These are phyloP conservation scores for Solanum virginianum DNA, from an alignment of 257 asterid species.

Conservation along the genomic window DNA sequence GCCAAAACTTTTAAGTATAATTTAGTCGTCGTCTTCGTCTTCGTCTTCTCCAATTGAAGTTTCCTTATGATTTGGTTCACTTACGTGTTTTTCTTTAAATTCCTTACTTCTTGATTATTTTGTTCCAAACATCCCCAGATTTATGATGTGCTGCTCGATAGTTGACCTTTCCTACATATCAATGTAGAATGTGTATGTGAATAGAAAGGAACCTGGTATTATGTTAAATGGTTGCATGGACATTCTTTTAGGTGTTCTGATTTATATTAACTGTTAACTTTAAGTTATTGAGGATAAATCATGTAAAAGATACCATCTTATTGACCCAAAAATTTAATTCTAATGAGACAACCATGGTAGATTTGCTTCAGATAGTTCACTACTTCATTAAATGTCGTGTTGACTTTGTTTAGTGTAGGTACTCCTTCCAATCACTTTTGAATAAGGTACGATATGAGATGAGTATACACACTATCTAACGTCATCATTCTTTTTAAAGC, in stretches of 20 bases:
- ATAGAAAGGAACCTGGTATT: neutral
- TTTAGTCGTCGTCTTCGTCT: too few species aligned
- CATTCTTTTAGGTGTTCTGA: neutral
- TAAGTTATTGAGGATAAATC: neutral
- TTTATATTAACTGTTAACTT: neutral
- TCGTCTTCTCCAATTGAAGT: too few species aligned
- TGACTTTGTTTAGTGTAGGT: neutral
- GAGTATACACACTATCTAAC: neutral
- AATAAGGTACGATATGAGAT: neutral
- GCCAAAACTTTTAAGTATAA: too few species aligned
- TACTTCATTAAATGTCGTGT: neutral
- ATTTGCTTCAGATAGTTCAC: neutral
- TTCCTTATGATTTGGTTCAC: too few species aligned
- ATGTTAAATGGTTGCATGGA: neutral
- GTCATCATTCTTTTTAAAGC: neutral
- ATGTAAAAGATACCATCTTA: neutral
- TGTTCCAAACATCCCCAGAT: neutral
- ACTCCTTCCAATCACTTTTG: neutral
- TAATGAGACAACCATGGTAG: neutral
- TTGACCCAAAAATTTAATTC: neutral
- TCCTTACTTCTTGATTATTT: too few species aligned
- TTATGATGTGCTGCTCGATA: neutral
- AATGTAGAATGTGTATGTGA: neutral
- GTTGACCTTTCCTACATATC: neutral
- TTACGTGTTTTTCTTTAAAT: too few species aligned